Base-by-base conservation (phyloP, 176 grass and related monocot genomes). In the Aegilops bicornis region DNA sequence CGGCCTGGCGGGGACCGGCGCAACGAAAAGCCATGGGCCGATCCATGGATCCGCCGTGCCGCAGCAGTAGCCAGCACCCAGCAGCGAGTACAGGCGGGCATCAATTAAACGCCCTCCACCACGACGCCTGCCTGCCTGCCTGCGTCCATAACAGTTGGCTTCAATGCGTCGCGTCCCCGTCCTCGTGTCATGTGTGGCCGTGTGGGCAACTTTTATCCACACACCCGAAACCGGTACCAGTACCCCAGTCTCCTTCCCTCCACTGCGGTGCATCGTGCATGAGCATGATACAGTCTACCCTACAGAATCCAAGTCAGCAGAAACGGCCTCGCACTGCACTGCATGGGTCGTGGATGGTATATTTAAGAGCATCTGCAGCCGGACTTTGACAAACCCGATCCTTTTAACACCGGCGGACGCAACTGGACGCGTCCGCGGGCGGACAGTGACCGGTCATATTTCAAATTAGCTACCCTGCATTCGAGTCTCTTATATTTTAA, bases 101-200 rank as follows among this genome's bases (percentile, higher is more conserved):
- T 83, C 84, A 64, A 25, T 73, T 64, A 24, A 33, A 32, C 62
- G 84, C 65, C 7, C 32, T 24, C 76, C 80, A 19, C 50, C 74
- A 87, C 84, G 80, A 90, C 88, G 84, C 52, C 6, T 77, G 78
- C 83, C 83, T 40, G 72, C 72, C 83, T 40, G 72, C 72, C 5
- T 8, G 62, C 78, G 25, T 66, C 22, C 31, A 37, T 40, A 33
- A 3, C 75, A 77, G 76, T 86, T 27, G 19, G 27, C 73, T 43
- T 39, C 11, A 68, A 63, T 47, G 79, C 71, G 71, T 50, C 79
- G n/a, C 61, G 29, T 71, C 61, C 37, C 25, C 25, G 7, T 54
- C 47, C 56, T 25, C 33, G 4, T 24, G 20, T 27, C 82, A 14
- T 67, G 58, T 36, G 3, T 7, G 50, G 1, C 6, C 6, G 58